A percentile compares a stretch with the other conserved stretches of the same genome.
Conservation (phyloP, 1,284 basidiomycete species). For the Erythrobasidium hasegawianum region DNA sequence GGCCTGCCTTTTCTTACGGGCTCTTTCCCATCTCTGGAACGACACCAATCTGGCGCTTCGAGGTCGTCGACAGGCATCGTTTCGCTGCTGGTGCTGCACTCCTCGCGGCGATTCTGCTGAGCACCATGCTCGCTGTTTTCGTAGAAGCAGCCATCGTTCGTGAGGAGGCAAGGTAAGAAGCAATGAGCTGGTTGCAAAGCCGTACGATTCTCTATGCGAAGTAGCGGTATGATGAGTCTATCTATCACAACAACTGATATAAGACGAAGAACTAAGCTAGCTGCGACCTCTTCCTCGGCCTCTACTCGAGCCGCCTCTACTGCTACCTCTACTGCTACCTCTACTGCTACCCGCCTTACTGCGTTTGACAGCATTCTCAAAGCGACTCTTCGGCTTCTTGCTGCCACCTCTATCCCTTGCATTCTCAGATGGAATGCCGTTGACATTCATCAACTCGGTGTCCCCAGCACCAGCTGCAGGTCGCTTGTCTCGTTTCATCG, state of each 20-base stretch:
- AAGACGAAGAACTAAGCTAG: no score
- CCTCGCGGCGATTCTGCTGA: conserved; percentile 6
- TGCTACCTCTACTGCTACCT: background rate
- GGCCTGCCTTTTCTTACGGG: background rate
- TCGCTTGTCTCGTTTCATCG: conserved; percentile 21
- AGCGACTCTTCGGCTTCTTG: conserved; percentile 37
- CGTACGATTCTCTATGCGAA: no score
- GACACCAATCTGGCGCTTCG: conserved; percentile 6
- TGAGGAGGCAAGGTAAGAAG: no score
- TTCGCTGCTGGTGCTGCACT: conserved; percentile 10
- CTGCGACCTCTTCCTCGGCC: no score
- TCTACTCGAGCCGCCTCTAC: no score
- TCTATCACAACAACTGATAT: no score
- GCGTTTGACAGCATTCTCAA: conserved; percentile 41
- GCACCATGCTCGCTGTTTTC: background rate
- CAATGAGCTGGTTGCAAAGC: no score
- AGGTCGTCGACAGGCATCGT: conserved; percentile 9
- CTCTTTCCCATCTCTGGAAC: conserved; percentile 30
- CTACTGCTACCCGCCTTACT: conserved; percentile 13
- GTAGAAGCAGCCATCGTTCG: no score
- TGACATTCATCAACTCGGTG: conserved; percentile 26
- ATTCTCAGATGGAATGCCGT: conserved; percentile 27
- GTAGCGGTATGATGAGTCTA: no score
- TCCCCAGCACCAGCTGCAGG: conserved; percentile 1
- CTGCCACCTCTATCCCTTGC: conserved; percentile 23